Evolutionary conservation across 805 yeast genomes (phyloP), one percentile per base, ranked within the genome.

Genomic region (Ogataea paradorogensis): DNA sequence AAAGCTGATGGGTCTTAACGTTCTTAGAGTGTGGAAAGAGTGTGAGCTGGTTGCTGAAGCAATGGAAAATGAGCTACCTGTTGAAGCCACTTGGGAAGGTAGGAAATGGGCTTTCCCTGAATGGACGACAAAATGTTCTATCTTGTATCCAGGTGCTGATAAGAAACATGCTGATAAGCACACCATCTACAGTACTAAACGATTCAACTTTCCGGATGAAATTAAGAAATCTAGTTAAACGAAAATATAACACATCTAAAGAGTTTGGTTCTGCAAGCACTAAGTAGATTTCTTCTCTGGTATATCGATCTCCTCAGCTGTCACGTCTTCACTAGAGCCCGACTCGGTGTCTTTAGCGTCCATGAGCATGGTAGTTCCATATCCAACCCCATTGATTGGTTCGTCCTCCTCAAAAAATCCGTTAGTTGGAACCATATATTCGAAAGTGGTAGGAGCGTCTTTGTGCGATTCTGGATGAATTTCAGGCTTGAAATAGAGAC

Each of bases 21-120:
- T 71, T 6, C 41, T 70, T 20, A 61, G 78, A 39, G 77, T 71
- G 1, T 73, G 78, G 78, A 63, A 61, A 36, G 65, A 58, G 27
- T 61, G 61, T 42, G 77, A 70, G 47, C 31, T 44, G 16, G 48
- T 62, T 35, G 48, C 70, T 5, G 36, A 41, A 25, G 31, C 44
- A 9, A 22, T 63, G 35, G 50, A 60, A 35, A 28, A 39, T 14
- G 50, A 44, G 24, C 47, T 48, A 5, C 46, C 45, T 15, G 62
- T 65, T 9, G 75, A 71, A 42, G 43, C 57, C 15, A 66, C 68
- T 30, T 72, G 76, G 76, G 51, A 57, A 3, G 66, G 58, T 3
- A 58, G 78, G 48, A 47, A 48, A 27, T 73, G 78, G 76, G 50
- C 52, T 5, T 69, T 69, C 41, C 59, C 58, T 34, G 65, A 59